A percentile compares a stretch with the other conserved stretches of the same genome.
Conservation (phyloP, 179 eudicot species). For the Spinacia oleracea region DNA sequence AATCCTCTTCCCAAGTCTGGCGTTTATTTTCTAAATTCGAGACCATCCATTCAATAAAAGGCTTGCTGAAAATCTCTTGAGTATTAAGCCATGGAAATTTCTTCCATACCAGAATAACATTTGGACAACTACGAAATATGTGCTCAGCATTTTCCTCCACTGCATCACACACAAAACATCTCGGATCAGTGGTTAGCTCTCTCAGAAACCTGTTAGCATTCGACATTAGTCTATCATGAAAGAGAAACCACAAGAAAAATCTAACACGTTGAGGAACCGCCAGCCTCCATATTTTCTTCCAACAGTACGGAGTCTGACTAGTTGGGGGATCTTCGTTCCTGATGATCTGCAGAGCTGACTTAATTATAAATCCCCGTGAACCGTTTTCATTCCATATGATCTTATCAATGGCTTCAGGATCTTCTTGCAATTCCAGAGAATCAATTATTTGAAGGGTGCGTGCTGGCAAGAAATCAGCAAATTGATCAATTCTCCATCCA, state of each 20-base stretch:
- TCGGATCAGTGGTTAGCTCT: background rate
- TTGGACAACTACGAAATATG: background rate
- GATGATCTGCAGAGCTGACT: background rate
- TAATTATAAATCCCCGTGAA: background rate
- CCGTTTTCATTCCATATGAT: background rate
- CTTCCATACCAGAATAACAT: background rate
- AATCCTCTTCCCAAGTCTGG: background rate
- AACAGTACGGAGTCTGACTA: too few relatives aligned
- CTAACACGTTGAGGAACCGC: background rate
- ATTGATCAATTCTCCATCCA: too few relatives aligned
- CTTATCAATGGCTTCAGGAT: background rate
- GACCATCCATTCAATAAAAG: background rate
- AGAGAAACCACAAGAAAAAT: background rate
- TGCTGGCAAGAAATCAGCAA: too few relatives aligned
- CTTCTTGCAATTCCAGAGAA: background rate
- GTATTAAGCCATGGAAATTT: background rate
- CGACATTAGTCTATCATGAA: background rate
- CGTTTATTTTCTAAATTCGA: too few relatives aligned
- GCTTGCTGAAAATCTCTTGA: background rate
- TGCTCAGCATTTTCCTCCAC: background rate
- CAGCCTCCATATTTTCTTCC: background rate
- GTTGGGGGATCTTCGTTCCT: background rate
- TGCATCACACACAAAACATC: background rate
- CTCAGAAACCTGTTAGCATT: background rate
- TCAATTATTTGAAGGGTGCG: background rate